Base-by-base conservation (phyloP, 2,329 filamentous ascomycete species). In the Arthrobotrys iridis region DNA sequence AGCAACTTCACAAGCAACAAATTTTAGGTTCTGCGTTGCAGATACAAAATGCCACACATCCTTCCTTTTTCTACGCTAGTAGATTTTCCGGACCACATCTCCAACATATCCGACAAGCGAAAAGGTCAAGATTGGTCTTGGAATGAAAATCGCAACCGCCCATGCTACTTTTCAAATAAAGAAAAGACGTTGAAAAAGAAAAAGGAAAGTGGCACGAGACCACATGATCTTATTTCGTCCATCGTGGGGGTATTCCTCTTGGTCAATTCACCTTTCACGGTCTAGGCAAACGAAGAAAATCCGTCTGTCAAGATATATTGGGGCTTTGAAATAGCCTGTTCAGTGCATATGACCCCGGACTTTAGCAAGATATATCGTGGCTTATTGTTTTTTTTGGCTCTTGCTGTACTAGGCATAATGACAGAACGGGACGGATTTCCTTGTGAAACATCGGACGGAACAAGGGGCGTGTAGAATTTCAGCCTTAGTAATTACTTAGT, bases 51-150 rank as follows among this genome's bases (percentile, higher is more conserved):
- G 64, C 71, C 71, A 75, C 70, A 63, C 58, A 43, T 2, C 52
- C 0, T 24, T 15, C 20, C 45, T 37, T 57, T 74, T 74, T 59
- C 52, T 60, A 62, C 52, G 46, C 24, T 68, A 68, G 57, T 75
- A 67, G 60, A 75, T 75, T 55, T 75, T 75, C 71, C 71, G 71
- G 71, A 62, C 71, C 71, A 75, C 58, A 68, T 63, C 55, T 64
- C 60, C 60, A 75, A 75, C 45, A 22, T 68, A 64, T 68, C 63
- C 71, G 62, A 60, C 70, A 62, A 66, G 41, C 50, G 46, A 52
- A 40, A 35, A 48, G 18, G 28, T 50, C 43, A 64, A 30, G 26
- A 37, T 26, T 30, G 8, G 20, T 52, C n/a, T 65, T 22, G 41
- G 33, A 46, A 62, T 2, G 46, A 62, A 30, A 26, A 10, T 43